Evolutionary conservation across 2,329 filamentous ascomycete species (phyloP).

Genomic region (Aspergillus quadrilineatus): DNA sequence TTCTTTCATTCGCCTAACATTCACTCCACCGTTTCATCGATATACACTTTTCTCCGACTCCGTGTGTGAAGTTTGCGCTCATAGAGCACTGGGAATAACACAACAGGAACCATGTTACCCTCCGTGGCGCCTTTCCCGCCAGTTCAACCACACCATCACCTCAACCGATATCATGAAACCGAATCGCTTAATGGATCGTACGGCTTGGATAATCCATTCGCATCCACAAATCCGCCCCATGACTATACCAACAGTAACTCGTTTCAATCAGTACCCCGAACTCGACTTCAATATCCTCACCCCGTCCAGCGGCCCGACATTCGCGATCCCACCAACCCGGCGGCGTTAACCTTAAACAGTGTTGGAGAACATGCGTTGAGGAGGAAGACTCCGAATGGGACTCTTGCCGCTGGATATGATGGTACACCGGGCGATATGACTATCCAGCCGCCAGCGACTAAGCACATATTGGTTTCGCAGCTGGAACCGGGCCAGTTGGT

Average conservation of each 20-base stretch:
- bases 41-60: neutral
- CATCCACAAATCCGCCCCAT: constrained; percentile 25
- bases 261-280: constrained; percentile 30
- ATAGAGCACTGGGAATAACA: constrained; percentile 15
- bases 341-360: constrained; percentile 22
- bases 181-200: constrained; percentile 33
- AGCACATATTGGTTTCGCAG: constrained; percentile 76
- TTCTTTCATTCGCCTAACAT: constrained; percentile 2
- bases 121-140: constrained; percentile 47
- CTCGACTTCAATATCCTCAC: constrained; percentile 40
- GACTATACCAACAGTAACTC: constrained; percentile 28
- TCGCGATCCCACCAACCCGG: constrained; percentile 28
- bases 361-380: constrained; percentile 72
- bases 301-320: constrained; percentile 39
- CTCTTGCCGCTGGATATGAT: constrained; percentile 87
- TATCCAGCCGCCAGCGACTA: constrained; percentile 71
- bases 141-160: constrained; percentile 43
- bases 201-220: constrained; percentile 30
- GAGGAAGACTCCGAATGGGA: constrained; percentile 92
- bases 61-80: neutral
- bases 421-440: constrained; percentile 72
- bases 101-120: constrained; percentile 44
- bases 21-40: neutral
- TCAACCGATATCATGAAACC: constrained; percentile 32
- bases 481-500: constrained; percentile 43